Evolutionary conservation across 257 asterid species (phyloP), one percentile per base, ranked within the genome.

Genomic region (Jaltomata sinuosa): DNA sequence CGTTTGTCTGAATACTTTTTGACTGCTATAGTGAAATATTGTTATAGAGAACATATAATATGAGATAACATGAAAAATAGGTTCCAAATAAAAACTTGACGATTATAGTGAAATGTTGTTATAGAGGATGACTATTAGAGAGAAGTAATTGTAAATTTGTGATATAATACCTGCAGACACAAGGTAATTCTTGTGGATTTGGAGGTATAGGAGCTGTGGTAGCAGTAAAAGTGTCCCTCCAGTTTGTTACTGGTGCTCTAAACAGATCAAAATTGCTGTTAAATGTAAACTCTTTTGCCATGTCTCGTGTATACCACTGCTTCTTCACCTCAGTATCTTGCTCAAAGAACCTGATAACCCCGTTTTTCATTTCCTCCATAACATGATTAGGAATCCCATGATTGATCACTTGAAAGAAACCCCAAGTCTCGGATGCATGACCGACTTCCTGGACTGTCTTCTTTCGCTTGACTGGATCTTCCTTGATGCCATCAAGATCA

Each of bases 401-500:
- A 27, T 74, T 84, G 61, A 74, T 45, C 62, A 84, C 86, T 84
- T 84, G 86, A n/a, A 84, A 84, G 62, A 84, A 74, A 18, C 83
- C 83, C 76, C 83, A 72, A 4, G 64, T 55, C 36, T 25, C 64
- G 0, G 74, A 68, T 55, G 77, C 86, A 8, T 40, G 76, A 5
- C 47, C 3, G 11, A 83, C 76, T 83, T 15, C 62, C 62, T 55
- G 76, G 21, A 83, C 74, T 25, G 54, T 57, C 11, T 69, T 64
- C 61, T 47, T 83, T 38, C 82, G 85, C 25, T 54, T 71, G 72
- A 34, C 36, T 0, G 45, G 22, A 71, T 71, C 61, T 71, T 71
- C 42, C 31, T 49, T 22, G 27, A 83, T 22, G 8, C 55, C 14
- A 72, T 72, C 80, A 72, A 72, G 1, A 72, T 72, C 80, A 14